These are phyloP conservation scores for Yamadazyma mexicana DNA, from an alignment of 1,139 yeast species.

Conservation along the genomic window DNA sequence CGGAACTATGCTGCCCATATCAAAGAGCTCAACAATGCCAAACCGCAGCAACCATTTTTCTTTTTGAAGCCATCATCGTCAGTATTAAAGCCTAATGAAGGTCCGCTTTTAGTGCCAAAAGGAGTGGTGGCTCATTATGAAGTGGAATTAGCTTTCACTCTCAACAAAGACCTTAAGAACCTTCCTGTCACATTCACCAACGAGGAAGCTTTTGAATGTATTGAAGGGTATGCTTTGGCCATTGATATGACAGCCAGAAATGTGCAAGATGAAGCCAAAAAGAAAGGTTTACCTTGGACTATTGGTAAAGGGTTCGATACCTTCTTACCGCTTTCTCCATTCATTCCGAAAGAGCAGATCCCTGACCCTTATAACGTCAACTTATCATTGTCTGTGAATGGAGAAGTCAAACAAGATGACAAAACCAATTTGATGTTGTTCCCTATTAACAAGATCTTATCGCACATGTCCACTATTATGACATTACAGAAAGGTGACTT, in stretches of 20 bases:
- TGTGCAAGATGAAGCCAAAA: conserved; percentile 92
- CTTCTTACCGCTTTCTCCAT: conserved; percentile 76
- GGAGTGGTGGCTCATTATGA: conserved; percentile 89
- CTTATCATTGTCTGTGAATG: conserved; percentile 70
- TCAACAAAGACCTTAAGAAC: conserved; percentile 65
- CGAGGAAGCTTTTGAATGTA: conserved; percentile 70
- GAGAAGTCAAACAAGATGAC: conserved; percentile 70
- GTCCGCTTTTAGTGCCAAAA: conserved; percentile 80
- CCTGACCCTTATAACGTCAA: conserved; percentile 75
- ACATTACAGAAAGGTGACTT: conserved; percentile 89
- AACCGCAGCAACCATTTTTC: conserved; percentile 85
- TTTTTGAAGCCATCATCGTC: conserved; percentile 84
- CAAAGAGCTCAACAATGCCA: conserved; percentile 77
- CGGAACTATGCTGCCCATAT: conserved; percentile 96
- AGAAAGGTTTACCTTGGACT: conserved; percentile 94
- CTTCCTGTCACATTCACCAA: conserved; percentile 60
- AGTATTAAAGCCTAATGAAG: conserved; percentile 58
- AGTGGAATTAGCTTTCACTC: conserved; percentile 81
- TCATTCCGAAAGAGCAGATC: conserved; percentile 64
- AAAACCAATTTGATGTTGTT: conserved; percentile 84
- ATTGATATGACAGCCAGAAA: conserved; percentile 94
- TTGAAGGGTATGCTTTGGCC: conserved; percentile 84
- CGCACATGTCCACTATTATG: conserved; percentile 84
- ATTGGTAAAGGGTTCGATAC: conserved; percentile 97
- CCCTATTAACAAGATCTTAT: conserved; percentile 77